Conservation (phyloP, 371 early-diverging fungal genomes). For the Phascolomyces articulosus region DNA sequence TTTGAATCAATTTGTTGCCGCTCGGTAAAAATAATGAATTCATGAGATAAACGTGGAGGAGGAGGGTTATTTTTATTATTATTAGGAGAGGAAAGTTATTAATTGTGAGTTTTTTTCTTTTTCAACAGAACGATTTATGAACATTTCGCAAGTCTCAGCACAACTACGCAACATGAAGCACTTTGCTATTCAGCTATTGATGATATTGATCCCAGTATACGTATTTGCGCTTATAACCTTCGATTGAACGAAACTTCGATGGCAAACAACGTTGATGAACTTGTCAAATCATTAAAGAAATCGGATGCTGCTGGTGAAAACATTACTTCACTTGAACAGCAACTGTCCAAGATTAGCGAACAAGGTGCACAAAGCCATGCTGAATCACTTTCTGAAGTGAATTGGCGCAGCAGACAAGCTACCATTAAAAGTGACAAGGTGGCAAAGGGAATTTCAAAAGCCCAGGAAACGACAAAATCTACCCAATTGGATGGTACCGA, state of each 20-base stretch:
- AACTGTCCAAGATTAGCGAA: constrained; percentile 33
- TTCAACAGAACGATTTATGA: constrained; percentile 72
- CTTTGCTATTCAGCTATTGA: constrained; percentile 75
- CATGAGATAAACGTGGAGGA: neutral
- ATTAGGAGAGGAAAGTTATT: no score
- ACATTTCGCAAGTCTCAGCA: constrained; percentile 52
- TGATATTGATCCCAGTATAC: constrained; percentile 80
- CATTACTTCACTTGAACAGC: constrained; percentile 12
- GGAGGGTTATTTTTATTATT: no score
- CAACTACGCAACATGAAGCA: constrained; percentile 61
- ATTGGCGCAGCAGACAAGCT: constrained; percentile 17
- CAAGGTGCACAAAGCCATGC: constrained; percentile 31
- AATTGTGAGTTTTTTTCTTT: no score
- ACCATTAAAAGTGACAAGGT: neutral
- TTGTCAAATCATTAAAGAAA: constrained; percentile 50
- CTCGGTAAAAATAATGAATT: constrained; percentile 23
- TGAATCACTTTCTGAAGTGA: constrained; percentile 17
- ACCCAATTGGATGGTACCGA: constrained; percentile 8
- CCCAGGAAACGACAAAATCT: constrained; percentile 36
- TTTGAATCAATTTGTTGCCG: constrained; percentile 63
- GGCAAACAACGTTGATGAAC: constrained; percentile 51
- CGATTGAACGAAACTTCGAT: constrained; percentile 38
- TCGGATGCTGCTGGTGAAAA: constrained; percentile 34
- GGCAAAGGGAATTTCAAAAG: constrained; percentile 30
- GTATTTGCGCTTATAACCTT: constrained; percentile 79